Conservation (phyloP, 179 eudicot genomes). For the Drosera spatulata region DNA sequence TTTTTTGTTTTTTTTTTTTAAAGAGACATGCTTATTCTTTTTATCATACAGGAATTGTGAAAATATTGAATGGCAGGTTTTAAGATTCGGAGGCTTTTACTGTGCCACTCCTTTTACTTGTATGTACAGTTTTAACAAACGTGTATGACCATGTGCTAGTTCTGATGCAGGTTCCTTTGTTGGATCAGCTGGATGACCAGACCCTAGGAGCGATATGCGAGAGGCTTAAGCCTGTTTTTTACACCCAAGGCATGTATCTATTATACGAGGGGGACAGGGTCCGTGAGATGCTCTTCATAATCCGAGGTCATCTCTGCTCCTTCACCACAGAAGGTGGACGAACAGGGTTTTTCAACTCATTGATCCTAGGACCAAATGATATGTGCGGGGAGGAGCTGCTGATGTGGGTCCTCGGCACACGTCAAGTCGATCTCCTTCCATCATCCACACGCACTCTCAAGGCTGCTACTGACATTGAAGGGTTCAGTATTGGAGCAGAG, state of each 20-base stretch:
- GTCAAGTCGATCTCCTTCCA: constrained; percentile 23
- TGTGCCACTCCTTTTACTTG: no score
- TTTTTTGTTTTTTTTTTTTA: no score
- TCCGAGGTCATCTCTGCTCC: constrained; percentile 24
- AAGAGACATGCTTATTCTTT: not conserved
- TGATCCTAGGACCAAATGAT: constrained; percentile 19
- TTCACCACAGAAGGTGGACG: constrained; percentile 35
- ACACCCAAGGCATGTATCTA: constrained; percentile 23
- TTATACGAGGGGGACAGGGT: constrained; percentile 25
- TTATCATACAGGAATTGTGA: not conserved
- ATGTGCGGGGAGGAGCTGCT: constrained; percentile 45
- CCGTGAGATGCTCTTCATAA: constrained; percentile 30
- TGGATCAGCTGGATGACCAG: constrained; percentile 30
- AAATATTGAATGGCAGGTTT: no score
- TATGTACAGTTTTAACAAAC: not conserved
- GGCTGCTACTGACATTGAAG: constrained; percentile 48
- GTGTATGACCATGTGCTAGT: not conserved
- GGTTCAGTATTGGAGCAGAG: constrained; percentile 44
- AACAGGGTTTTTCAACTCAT: constrained; percentile 29
- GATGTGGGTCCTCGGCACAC: constrained; percentile 18
- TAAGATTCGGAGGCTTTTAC: no score
- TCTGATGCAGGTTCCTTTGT: constrained; percentile 27
- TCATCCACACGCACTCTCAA: constrained; percentile 51
- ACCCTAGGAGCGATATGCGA: constrained; percentile 31
- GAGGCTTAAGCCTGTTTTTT: constrained; percentile 24